phyloP scores from a whole-genome alignment of 78 protist genomes.

The Anaeramoeba ignava region DNA sequence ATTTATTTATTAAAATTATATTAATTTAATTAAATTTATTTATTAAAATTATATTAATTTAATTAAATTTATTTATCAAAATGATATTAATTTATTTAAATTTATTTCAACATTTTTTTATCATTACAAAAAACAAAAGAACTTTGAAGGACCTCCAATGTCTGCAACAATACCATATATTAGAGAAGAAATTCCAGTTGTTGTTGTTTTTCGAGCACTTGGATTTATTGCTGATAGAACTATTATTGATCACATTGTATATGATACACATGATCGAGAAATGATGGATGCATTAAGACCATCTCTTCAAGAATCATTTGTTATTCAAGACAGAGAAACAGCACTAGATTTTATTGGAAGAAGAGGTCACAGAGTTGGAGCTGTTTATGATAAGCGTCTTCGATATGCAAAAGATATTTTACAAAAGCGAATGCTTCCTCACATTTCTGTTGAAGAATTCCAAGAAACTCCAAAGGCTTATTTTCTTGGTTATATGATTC shows the following conservation, averaged over 20 bases:
- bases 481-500: conserved; percentile 91
- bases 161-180: conserved; percentile 53
- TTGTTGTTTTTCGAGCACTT: conserved; percentile 85
- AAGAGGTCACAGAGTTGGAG: conserved; percentile 25
- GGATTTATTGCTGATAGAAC: conserved; percentile 81
- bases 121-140: too few species aligned
- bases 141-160: conserved; percentile 10
- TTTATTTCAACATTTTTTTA: not conserved
- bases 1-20: too few species aligned
- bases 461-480: conserved; percentile 77
- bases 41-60: too few species aligned
- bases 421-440: conserved; percentile 79
- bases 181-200: conserved; percentile 68
- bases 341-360: conserved; percentile 90
- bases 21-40: too few species aligned
- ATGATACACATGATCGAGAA: conserved; percentile 44
- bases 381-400: conserved; percentile 25
- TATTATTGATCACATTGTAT: conserved; percentile 78
- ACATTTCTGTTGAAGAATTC: conserved; percentile 72
- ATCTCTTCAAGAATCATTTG: conserved; percentile 76
- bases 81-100: too few species aligned
- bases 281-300: conserved; percentile 78
- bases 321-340: conserved; percentile 36
- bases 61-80: too few species aligned
- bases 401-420: conserved; percentile 60